Base-by-base conservation (phyloP, 2,329 filamentous ascomycete species). In the Fusarium abutilonis region DNA sequence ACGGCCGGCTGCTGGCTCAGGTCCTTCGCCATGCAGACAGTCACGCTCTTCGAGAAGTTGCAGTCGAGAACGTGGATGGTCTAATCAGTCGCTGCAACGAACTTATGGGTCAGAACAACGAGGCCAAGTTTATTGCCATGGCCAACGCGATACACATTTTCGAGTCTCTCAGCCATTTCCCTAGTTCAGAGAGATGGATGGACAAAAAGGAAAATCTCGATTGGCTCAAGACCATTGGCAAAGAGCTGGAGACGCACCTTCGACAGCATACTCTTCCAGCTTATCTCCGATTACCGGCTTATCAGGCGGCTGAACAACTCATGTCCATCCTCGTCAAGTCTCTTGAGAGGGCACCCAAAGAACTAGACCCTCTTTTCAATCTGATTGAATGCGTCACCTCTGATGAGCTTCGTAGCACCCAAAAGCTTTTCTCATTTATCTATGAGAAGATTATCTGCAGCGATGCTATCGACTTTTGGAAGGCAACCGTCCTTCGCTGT, bases 1-100 rank as follows among this genome's bases (percentile, higher is more conserved):
- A 96, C 70, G 95, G 96, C 4, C 88, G 95, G 14, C 92, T 99
- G 75, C 87, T 99, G 63, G 91, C 92, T 0, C 95, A 99, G 73
- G 87, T 96, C 13, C 83, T 99, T 19, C 83, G 86, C 3, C 87
- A 96, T 70, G 81, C 87, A 0, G 88, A 90, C 14, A 96, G 93
- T 72, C 85, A 83, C 26, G 82, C 89, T 2, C 78, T 99, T 39
- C 85, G 95, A 46, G 88, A 91, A 44, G 86, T 89, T 34, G 88
- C 95, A 8, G 85, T 89, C 50, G 84, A 86, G 15, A 90, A 94
- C 60, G 83, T 92, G 2, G 87, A 93, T 44, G 84, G 82, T 1
- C 84, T 99, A 52, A 83, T 93, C 61, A 83, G 85, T 43, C 83
- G 85, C 40, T 89, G 87, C 65, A 86, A 84, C 47, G 88, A 91